Evolutionary conservation across 2,329 filamentous ascomycete genomes (phyloP), one percentile per base, ranked within the genome.

Genomic region (Trichoderma guizhouense): DNA sequence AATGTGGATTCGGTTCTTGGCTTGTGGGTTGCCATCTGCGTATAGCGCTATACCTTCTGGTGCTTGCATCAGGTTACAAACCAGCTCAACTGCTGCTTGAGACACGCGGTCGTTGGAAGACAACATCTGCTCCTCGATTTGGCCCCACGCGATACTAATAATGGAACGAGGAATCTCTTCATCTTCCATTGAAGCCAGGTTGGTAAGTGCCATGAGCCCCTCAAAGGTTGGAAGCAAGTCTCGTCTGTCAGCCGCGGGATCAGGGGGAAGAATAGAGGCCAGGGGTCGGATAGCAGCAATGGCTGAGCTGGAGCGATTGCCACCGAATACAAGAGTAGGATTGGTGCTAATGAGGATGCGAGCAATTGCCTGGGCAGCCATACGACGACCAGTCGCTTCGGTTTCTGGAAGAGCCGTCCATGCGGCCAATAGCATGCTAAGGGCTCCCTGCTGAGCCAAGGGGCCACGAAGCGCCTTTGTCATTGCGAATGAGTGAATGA

Each of bases 191-290:
- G 93, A 97, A 0, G 95, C 96, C 8, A 99, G 88, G 76, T 99
- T 99, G 0, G 96, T 98, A 43, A 99, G 88, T 0, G 96, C 95
- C 80, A 98, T 92, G 9, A 99, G 87, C 0, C 92, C 88, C 81
- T 99, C 96, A 76, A 98, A 99, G 0, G 92, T 91, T 0, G 96
- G 94, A 0, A 99, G 87, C 15, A 98, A 88, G 79, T 97, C 93
- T 66, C 91, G 89, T 1, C 89, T 88, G 60, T 91, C 88, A 3
- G 86, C 84, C 2, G 84, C 83, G 5, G 90, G 87, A 65, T 92
- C 89, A 7, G 90, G 88, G 0, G 88, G 83, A 18, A 98, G 86
- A 69, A 98, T 91, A 24, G 89, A 90, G 7, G 92, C 82, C 1
- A 99, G 88, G 0, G 95, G 94, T 0, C 93, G 89, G 71, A 98